Base-by-base conservation (phyloP, 345 rosid species). In the Erucastrum elatum region DNA sequence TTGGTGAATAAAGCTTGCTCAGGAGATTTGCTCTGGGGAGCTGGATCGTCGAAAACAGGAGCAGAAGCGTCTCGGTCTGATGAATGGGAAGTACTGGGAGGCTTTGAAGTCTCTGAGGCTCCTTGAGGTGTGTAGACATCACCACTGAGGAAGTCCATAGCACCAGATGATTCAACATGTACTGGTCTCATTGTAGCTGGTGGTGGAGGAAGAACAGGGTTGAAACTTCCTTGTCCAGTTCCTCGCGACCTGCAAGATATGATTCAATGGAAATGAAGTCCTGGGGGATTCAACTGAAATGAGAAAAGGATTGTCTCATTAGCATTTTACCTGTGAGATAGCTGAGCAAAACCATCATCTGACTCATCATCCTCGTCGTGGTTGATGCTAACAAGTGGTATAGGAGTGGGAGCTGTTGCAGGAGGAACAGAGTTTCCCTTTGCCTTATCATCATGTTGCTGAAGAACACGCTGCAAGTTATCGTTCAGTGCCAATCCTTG, bases 401-500 rank as follows among this genome's bases (percentile, higher is more conserved):
- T 75, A 9, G 95, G 94, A 71, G 86, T 53, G 60, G 81, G 81
- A 60, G 90, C 84, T 51, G 85, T 84, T 79, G 77, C 82, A 68
- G 80, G 60, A 64, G 80, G 60, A 64, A 76, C 68, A 71, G 84
- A 65, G 58, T 70, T 84, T 75, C 97, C 97, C 76, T 85, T 91
- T 26, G 77, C 89, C 77, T 91, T 84, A 74, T 92, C 94, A 83
- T 95, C 99, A 72, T 95, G 96, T 69, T 75, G 86, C 59, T 83
- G 55, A 83, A 95, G 89, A 61, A 86, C 97, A 30, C 92, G 95
- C 88, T 95, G 99, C 86, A 95, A 79, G 78, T 46, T 82, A 75
- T 95, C 99, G 66, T 95, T 93, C 75, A 95, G 79, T 79, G 92
- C 88, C 84, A 95, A 84, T 66, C 94, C 99, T 84, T 90, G 98